These are phyloP conservation scores for Aspergillus arachidicola DNA, from an alignment of 2,329 filamentous ascomycete genomes.

Conservation along the genomic window DNA sequence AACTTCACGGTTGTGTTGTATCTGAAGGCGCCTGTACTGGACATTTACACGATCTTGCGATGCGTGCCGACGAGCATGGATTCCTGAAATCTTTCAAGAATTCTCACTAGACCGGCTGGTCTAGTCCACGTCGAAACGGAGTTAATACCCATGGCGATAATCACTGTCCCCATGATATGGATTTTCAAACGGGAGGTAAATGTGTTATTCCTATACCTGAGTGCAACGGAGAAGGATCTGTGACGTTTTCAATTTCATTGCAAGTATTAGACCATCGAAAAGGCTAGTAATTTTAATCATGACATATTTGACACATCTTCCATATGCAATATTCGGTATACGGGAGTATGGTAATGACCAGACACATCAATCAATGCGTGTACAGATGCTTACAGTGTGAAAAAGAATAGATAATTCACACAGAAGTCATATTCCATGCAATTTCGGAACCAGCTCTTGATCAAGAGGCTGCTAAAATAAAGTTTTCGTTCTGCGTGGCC, in stretches of 20 bases:
- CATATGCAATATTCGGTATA: too few species aligned
- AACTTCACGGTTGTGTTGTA: not conserved
- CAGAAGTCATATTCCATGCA: too few species aligned
- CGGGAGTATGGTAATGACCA: too few species aligned
- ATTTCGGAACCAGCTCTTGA: too few species aligned
- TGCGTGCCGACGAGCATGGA: not conserved
- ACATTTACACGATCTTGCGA: not conserved
- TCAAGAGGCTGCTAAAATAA: fast-evolving
- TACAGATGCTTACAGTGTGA: too few species aligned
- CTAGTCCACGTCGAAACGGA: not conserved
- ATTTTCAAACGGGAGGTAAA: not conserved
- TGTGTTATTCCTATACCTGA: not conserved
- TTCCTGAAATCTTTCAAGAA: not conserved
- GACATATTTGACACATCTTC: too few species aligned
- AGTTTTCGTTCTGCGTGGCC: too few species aligned
- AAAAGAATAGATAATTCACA: too few species aligned
- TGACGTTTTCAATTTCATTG: not conserved
- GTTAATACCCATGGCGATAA: not conserved
- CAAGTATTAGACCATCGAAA: too few species aligned
- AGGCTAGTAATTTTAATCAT: too few species aligned
- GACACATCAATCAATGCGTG: too few species aligned
- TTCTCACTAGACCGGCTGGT: not conserved
- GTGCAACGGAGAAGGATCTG: not conserved
- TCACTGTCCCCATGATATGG: not conserved
- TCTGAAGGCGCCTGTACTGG: not conserved